Conservation (phyloP, 228 moss, liverwort and hornwort species). For the Sphagnum magellanicum region DNA sequence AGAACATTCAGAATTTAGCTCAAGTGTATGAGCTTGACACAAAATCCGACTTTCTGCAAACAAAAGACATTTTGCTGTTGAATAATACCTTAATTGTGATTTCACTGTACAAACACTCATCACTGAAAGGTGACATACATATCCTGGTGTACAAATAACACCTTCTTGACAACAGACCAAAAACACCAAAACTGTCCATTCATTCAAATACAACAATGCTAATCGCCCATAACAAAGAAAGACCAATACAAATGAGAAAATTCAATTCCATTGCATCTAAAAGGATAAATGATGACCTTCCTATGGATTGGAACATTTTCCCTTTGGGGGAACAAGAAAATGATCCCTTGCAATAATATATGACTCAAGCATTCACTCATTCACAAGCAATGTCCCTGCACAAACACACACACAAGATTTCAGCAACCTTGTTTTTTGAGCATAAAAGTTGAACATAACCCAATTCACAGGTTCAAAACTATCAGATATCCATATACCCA, state of each 20-base stretch:
- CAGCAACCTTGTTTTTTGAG: too few species aligned
- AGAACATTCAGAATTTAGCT: too few species aligned
- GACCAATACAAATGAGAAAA: too few species aligned
- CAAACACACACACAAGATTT: background rate
- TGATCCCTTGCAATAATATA: constrained; percentile 62
- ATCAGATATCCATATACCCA: too few species aligned
- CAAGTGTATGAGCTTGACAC: background rate
- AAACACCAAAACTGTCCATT: too few species aligned
- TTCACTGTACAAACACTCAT: constrained; percentile 50
- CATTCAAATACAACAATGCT: too few species aligned
- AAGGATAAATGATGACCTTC: constrained; percentile 22
- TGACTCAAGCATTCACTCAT: constrained; percentile 48
- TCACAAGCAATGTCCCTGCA: constrained; percentile 30
- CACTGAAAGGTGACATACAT: constrained; percentile 60
- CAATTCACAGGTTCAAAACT: too few species aligned
- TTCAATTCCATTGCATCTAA: background rate
- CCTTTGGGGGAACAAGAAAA: constrained; percentile 42
- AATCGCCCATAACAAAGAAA: too few species aligned
- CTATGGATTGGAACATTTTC: constrained; percentile 54
- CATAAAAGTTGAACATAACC: too few species aligned
- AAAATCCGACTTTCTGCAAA: background rate
- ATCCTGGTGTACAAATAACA: constrained; percentile 20
- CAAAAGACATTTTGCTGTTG: background rate
- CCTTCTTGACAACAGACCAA: too few species aligned
- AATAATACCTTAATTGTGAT: constrained; percentile 50